Evolutionary conservation across 192 early-diverging fungal genomes (phyloP).

Genomic region (Dimargaris cristalligena): DNA sequence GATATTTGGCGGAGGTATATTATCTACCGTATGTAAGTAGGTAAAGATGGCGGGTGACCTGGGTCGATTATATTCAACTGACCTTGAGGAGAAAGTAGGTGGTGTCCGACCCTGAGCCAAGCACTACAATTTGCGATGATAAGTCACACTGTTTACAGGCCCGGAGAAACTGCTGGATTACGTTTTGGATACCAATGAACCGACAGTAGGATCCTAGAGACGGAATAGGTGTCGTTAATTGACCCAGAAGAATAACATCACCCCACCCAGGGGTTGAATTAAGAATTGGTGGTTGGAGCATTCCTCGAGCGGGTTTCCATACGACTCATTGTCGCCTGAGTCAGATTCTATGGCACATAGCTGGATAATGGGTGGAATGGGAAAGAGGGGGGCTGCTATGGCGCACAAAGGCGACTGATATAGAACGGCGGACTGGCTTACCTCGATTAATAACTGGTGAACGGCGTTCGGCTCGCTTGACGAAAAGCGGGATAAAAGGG

Average conservation of each 20-base stretch:
- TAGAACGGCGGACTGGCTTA: conserved; percentile 12
- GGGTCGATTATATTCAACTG: background rate
- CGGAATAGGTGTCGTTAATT: background rate
- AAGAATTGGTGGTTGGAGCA: background rate
- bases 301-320: too few species aligned
- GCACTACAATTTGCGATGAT: conserved; percentile 51
- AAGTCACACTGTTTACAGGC: conserved; percentile 9
- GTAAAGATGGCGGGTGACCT: too few species aligned
- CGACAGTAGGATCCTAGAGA: conserved; percentile 59
- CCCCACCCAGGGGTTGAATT: background rate
- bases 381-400: background rate
- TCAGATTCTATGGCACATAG: background rate
- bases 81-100: conserved; percentile 71
- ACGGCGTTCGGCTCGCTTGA: conserved; percentile 47
- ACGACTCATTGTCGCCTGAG: too few species aligned
- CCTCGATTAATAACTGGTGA: conserved; percentile 91
- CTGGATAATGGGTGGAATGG: background rate
- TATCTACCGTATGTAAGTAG: too few species aligned
- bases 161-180: conserved; percentile 46
- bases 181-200: conserved; percentile 40
- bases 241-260: background rate
- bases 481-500: conserved; percentile 65
- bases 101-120: conserved; percentile 90
- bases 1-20: too few species aligned
- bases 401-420: background rate